Base-by-base conservation (phyloP, 148 eudicot species). In the Amaranthus cruentus region DNA sequence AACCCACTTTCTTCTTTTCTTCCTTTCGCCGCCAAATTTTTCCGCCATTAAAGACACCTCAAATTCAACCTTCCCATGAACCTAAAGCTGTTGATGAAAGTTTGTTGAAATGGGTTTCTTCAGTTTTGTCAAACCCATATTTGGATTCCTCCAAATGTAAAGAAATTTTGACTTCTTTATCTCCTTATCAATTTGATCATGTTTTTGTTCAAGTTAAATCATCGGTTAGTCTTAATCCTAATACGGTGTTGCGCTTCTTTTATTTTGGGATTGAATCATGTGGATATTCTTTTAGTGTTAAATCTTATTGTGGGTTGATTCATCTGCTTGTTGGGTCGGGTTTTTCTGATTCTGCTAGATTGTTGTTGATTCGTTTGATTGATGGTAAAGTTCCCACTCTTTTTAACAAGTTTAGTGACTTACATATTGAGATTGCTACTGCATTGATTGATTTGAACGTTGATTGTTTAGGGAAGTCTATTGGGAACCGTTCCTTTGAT, bases 261-360 rank as follows among this genome's bases (percentile, higher is more conserved):
- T 62, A 85, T 74, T 75, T 81, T 74, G 91, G 89, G 7, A 72
- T 82, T 38, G 61, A 83, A 7, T 81, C 85, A 7, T 64, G 76
- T 77, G 75, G 87, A 9, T 90, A 75, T 85, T 57, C 79, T 42
- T 93, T 93, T 79, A 80, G 75, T 79, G 79, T 93, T 58, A 85
- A 81, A 55, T 87, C 97, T 48, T 93, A 93, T 84, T 88, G 95
- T 54, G 64, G 83, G 42, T 83, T 93, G 83, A 85, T 91, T 82
- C 81, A 83, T 78, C 84, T 93, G 86, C 87, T 91, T 62, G 55
- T 89, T 78, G 83, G 15, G 65, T 84, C 89, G 3, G 76, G 75
- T 65, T 77, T 83, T 70, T 75, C 50, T 70, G 80, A 73, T 3
- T 88, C 93, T 13, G 96, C 98, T 73, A 72, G 95, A 75, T 72